Evolutionary conservation across 106 monocot species (phyloP), one percentile per base, ranked within the genome.

Genomic region (Dendrobium huoshanense): DNA sequence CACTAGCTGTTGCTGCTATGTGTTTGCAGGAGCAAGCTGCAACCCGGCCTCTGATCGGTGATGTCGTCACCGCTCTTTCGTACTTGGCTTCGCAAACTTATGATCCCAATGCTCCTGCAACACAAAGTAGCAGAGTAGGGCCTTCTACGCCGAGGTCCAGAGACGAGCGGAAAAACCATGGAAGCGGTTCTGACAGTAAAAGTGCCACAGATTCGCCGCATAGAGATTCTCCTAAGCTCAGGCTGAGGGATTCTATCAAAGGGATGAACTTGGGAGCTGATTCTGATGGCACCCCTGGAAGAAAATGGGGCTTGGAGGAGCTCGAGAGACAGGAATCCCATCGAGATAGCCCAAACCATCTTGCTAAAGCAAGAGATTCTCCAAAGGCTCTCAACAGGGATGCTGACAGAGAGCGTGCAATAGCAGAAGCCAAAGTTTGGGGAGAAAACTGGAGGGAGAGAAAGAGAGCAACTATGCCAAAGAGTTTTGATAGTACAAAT

Each of bases 11-110:
- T 44, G 92, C 92, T 9, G 92, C 92, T 37, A 92, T 92, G 92
- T 92, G 92, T 61, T 81, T 92, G 75, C 92, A 92, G 80, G 92
- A 92, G 56, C 92, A 92, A 81, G 92, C 92, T 44, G 78, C 92
- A 29, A 89, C 89, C 41, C 49, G 92, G 15, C 92, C 92, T 79
- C 88, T 89, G 4, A 89, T 92, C 4, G 92, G 89, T 5, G 92
- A 92, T 75, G 89, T 92, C 29, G 92, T 92, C 37, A 92, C 92
- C 9, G 92, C 92, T 17, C 87, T 92, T 6, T 82, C 89, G 8
- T 92, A 92, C 78, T 73, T 92, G 42, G 89, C 92, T 16, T 89
- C 92, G 41, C 92, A 92, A 82, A 86, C 67, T 4, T 89, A 86
- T 74, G 92, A 92, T 79, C 89, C 87, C 56, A 91, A 87, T 81